These are phyloP conservation scores for Prosopis cineraria DNA, from an alignment of 306 rosid species.

Conservation along the genomic window DNA sequence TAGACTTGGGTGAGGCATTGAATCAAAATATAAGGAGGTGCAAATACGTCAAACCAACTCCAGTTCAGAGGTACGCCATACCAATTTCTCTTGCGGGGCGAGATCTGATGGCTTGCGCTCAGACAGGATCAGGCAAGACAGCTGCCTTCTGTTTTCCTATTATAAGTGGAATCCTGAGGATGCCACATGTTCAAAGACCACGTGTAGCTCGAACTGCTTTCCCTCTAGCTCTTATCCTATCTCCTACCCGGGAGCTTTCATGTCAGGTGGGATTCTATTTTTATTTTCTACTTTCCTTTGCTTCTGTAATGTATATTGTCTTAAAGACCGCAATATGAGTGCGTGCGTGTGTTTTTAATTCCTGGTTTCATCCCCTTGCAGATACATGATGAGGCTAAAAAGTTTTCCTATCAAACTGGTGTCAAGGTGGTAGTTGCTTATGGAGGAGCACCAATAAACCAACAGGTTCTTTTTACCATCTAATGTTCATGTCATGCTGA, in stretches of 20 bases:
- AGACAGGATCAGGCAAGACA: conserved; percentile 68
- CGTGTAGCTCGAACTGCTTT: conserved; percentile 16
- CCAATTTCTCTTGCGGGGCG: conserved; percentile 43
- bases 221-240: conserved; percentile 19
- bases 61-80: conserved; percentile 55
- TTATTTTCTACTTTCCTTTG: background rate
- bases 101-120: conserved; percentile 67
- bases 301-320: background rate
- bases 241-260: conserved; percentile 26
- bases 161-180: conserved; percentile 43
- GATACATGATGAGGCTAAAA: conserved; percentile 27
- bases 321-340: background rate
- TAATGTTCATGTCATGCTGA: background rate
- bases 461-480: conserved; percentile 7
- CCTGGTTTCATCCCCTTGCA: background rate
- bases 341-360: background rate
- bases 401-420: conserved; percentile 25
- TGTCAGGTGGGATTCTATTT: conserved; percentile 10
- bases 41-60: conserved; percentile 60
- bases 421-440: conserved; percentile 27
- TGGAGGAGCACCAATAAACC: conserved; percentile 17
- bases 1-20: conserved; percentile 20
- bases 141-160: conserved; percentile 68
- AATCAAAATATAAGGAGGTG: conserved; percentile 20
- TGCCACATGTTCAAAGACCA: conserved; percentile 7